A percentile compares a stretch with the other conserved stretches of the same genome.
Evolutionary conservation across 2,329 filamentous ascomycete species (phyloP).

Genomic region (Gremmenia infestans): DNA sequence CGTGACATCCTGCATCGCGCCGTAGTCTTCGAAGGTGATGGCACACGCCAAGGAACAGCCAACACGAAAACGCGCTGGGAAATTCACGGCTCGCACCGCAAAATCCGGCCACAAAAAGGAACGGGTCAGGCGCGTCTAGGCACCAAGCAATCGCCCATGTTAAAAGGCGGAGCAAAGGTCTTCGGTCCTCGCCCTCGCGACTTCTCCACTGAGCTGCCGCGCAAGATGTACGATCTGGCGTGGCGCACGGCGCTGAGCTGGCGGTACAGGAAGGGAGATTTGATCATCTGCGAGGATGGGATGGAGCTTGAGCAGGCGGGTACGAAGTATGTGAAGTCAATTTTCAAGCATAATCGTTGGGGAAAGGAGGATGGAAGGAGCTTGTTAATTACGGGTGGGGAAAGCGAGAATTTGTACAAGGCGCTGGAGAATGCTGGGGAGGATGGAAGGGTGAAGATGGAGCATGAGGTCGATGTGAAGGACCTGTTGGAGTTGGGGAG

Average conservation of each 20-base stretch:
- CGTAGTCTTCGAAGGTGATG: constrained; percentile 88
- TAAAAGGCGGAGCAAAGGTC: constrained; percentile 78
- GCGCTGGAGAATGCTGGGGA: constrained; percentile 59
- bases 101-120: constrained; percentile 85
- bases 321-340: constrained; percentile 57
- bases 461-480: constrained; percentile 90
- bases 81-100: constrained; percentile 76
- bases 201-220: constrained; percentile 76
- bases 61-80: constrained; percentile 76
- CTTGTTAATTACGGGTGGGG: constrained; percentile 64
- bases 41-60: constrained; percentile 80
- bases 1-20: constrained; percentile 90
- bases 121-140: constrained; percentile 74
- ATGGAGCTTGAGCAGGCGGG: constrained; percentile 55
- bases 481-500: constrained; percentile 81
- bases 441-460: constrained; percentile 64
- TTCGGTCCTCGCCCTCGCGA: constrained; percentile 91
- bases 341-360: constrained; percentile 68
- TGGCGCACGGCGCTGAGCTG: constrained; percentile 94
- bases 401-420: constrained; percentile 58
- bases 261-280: constrained; percentile 79
- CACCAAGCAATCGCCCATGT: constrained; percentile 73
- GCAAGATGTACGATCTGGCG: constrained; percentile 91
- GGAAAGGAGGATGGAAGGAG: constrained; percentile 64
- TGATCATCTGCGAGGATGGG: constrained; percentile 77